These are phyloP conservation scores for Westerdykella ornata DNA, from an alignment of 2,329 filamentous ascomycete genomes.

Conservation along the genomic window DNA sequence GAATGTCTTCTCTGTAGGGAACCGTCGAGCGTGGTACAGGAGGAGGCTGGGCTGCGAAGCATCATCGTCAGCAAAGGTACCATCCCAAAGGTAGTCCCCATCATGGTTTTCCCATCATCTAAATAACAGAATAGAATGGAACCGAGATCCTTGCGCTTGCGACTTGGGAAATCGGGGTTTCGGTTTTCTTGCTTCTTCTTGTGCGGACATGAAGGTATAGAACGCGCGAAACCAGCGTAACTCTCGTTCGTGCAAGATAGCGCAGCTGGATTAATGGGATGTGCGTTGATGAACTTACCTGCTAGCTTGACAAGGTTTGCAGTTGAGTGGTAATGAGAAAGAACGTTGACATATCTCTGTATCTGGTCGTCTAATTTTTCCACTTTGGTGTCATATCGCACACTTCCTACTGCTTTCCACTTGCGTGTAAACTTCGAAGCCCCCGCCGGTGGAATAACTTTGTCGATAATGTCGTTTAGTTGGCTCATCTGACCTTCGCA, in stretches of 20 bases:
- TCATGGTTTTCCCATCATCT: no score
- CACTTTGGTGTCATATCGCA: slow-evolving; percentile 10
- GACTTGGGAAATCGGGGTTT: no score
- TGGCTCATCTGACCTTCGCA: slow-evolving; percentile 8
- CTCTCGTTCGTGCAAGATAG: no score
- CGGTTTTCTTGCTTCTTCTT: no score
- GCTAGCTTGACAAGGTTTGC: neutral
- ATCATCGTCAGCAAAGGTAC: neutral
- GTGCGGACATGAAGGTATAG: no score
- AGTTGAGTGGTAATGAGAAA: slow-evolving; percentile 4
- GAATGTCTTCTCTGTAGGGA: slow-evolving; percentile 5
- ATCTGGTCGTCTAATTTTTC: slow-evolving; percentile 6
- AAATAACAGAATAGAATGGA: no score
- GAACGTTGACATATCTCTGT: slow-evolving; percentile 3
- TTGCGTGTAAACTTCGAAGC: slow-evolving; percentile 6
- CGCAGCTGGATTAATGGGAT: no score
- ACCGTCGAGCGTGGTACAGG: slow-evolving; percentile 3
- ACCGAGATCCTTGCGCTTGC: no score
- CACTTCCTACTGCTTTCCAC: slow-evolving; percentile 8
- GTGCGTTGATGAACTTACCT: neutral
- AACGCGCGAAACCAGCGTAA: no score
- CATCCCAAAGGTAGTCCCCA: neutral
- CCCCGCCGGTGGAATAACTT: slow-evolving; percentile 5
- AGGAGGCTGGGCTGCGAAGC: neutral
- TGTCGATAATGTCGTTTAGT: slow-evolving; percentile 7